These are phyloP conservation scores for Scheffersomyces parashehatae DNA, from an alignment of 1,139 yeast species.

Conservation along the genomic window DNA sequence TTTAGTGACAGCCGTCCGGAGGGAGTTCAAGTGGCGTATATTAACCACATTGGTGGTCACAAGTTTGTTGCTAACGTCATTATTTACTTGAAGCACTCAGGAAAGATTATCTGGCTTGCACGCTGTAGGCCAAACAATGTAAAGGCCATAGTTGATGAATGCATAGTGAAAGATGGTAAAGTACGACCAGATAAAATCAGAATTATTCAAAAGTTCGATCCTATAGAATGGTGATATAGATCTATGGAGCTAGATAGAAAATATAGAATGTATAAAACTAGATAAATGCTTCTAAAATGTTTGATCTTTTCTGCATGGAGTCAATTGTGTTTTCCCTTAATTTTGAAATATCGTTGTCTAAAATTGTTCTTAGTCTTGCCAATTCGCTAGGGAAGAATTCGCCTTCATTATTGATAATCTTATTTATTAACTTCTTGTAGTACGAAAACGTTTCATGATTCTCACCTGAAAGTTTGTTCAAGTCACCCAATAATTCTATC, in stretches of 20 bases:
- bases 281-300: slow-evolving; percentile 43
- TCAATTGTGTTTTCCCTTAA: slow-evolving; percentile 39
- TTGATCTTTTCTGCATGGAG: slow-evolving; percentile 48
- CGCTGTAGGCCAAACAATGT: slow-evolving; percentile 79
- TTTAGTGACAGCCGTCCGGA: slow-evolving; percentile 67
- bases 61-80: slow-evolving; percentile 88
- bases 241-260: not conserved
- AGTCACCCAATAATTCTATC: slow-evolving; percentile 13
- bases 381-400: slow-evolving; percentile 53
- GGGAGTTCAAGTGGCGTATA: slow-evolving; percentile 69
- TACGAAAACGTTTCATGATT: slow-evolving; percentile 25
- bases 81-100: slow-evolving; percentile 62
- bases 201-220: slow-evolving; percentile 53
- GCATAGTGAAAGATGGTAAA: slow-evolving; percentile 61
- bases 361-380: slow-evolving; percentile 48
- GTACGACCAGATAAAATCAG: slow-evolving; percentile 76
- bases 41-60: slow-evolving; percentile 95
- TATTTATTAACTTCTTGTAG: slow-evolving; percentile 53
- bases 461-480: slow-evolving; percentile 5
- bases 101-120: slow-evolving; percentile 86
- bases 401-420: slow-evolving; percentile 48
- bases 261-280: not conserved
- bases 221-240: slow-evolving; percentile 52
- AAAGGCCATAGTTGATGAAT: slow-evolving; percentile 70
- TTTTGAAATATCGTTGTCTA: slow-evolving; percentile 37